Evolutionary conservation across 768 basidiomycete genomes (phyloP), one percentile per base, ranked within the genome.

Genomic region (Hortiboletus campestris): DNA sequence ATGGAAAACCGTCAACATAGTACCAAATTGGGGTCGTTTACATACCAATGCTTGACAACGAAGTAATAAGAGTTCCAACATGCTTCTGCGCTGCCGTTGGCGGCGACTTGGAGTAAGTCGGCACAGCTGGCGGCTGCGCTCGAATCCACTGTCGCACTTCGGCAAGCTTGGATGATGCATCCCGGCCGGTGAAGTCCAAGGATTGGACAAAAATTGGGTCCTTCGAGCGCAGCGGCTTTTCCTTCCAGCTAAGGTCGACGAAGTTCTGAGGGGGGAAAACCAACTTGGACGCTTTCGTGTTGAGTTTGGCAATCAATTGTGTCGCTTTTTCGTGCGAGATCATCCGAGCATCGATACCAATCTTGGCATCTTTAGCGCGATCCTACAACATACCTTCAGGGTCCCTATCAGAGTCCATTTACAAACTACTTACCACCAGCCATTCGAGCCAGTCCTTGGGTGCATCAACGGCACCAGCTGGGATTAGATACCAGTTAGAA

Each of bases 291-390:
- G 75, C 76, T 49, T 79, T 78, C 41, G 74, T 40, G 19, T 69
- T 70, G 9, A 93, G 77, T 59, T 82, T 83, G 42, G 77, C 64
- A 57, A 82, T 84, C 51, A 94, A 74, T 42, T 77, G 72, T 11
- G 79, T 76, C 14, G 86, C 88, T 55, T 84, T 85, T 63, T 86
- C 83, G 64, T 89, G 83, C 0, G 90, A 82, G 51, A 94, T 73
- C 83, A 93, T 87, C 16, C 89, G 84, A 3, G 91, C 88, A 69
- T 96, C 94, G 51, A 95, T 80, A 13, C 93, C 94, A 46, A 95
- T 83, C 62, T 82, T 77, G 28, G 78, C 67, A 41, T 75, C 75
- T 48, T 67, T 69, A 29, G 48, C 69, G 63, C 64, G 76, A 72
- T 63, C 80, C 79, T 59, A 61, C 72, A 45, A 43, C 17, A 57